Evolutionary conservation across 176 grass and related monocot species (phyloP).

Genomic region (Urochloa ruziziensis): DNA sequence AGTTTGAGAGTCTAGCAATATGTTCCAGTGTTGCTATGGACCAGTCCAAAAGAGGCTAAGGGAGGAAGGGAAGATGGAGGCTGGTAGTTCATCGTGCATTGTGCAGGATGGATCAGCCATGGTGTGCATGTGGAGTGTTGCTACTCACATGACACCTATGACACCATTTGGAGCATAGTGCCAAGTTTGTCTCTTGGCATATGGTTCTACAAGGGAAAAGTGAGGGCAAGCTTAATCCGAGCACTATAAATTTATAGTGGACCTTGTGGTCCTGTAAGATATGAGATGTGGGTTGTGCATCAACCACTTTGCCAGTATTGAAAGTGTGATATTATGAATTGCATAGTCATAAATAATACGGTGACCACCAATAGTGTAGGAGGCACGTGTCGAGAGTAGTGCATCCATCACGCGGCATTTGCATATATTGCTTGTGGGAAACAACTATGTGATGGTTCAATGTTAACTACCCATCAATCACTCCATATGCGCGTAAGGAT

Average conservation of each 20-base stretch:
- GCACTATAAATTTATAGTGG: slow-evolving; percentile 55
- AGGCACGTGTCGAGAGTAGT: background rate
- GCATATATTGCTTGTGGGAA: slow-evolving; percentile 29
- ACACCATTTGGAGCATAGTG: slow-evolving; percentile 51
- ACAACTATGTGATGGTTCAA: slow-evolving; percentile 53
- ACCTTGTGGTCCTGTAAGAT: slow-evolving; percentile 36
- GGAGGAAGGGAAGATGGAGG: background rate
- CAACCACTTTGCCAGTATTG: slow-evolving; percentile 42
- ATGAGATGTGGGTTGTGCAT: slow-evolving; percentile 34
- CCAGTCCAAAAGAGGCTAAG: slow-evolving; percentile 38
- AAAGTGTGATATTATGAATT: slow-evolving; percentile 43
- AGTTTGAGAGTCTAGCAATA: slow-evolving; percentile 30
- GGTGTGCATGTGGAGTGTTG: slow-evolving; percentile 41
- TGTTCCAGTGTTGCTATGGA: slow-evolving; percentile 32
- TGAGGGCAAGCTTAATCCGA: slow-evolving; percentile 27
- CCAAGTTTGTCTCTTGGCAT: slow-evolving; percentile 11
- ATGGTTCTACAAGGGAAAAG: slow-evolving; percentile 28
- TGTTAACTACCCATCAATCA: slow-evolving; percentile 61
- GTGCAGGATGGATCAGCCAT: slow-evolving; percentile 27
- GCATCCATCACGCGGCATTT: background rate
- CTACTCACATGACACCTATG: slow-evolving; percentile 46
- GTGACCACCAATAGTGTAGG: background rate
- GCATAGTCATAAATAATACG: slow-evolving; percentile 21
- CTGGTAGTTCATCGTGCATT: slow-evolving; percentile 36
- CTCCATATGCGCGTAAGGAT: slow-evolving; percentile 29